These are phyloP conservation scores for Colletotrichum endophyticum DNA, from an alignment of 2,329 filamentous ascomycete species.

Conservation along the genomic window DNA sequence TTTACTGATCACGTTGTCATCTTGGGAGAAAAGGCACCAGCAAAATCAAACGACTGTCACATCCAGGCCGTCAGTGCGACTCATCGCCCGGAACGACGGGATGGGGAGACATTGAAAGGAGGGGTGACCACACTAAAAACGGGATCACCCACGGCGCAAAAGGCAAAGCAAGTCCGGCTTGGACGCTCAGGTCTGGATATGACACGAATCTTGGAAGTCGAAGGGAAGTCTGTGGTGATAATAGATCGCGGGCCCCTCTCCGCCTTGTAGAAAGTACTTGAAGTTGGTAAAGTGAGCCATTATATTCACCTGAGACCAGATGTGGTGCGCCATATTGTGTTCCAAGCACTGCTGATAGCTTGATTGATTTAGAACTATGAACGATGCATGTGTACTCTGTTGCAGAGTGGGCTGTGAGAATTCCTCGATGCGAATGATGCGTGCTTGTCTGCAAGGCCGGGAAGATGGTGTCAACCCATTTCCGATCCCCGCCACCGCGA, in stretches of 20 bases:
- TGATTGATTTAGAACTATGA: background rate
- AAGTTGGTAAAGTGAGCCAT: background rate
- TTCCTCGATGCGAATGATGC: background rate
- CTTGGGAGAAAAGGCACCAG: no score
- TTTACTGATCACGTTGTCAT: no score
- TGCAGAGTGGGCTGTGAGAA: background rate
- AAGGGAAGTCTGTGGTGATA: background rate
- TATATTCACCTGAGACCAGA: background rate
- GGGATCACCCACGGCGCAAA: background rate
- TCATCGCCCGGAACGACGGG: background rate
- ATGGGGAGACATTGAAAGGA: background rate
- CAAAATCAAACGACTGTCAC: no score
- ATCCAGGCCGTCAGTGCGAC: background rate
- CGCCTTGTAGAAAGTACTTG: background rate
- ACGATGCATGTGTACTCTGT: background rate
- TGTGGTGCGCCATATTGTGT: background rate
- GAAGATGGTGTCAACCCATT: background rate
- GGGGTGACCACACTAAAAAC: background rate
- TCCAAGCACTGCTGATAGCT: background rate
- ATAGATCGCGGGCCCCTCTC: background rate
- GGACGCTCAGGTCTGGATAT: background rate
- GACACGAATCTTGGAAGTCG: background rate
- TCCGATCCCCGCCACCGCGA: background rate
- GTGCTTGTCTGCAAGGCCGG: background rate
- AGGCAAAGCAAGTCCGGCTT: background rate